These are phyloP conservation scores for Trichoderma parareesei DNA, from an alignment of 495 filamentous ascomycete genomes.

Conservation along the genomic window DNA sequence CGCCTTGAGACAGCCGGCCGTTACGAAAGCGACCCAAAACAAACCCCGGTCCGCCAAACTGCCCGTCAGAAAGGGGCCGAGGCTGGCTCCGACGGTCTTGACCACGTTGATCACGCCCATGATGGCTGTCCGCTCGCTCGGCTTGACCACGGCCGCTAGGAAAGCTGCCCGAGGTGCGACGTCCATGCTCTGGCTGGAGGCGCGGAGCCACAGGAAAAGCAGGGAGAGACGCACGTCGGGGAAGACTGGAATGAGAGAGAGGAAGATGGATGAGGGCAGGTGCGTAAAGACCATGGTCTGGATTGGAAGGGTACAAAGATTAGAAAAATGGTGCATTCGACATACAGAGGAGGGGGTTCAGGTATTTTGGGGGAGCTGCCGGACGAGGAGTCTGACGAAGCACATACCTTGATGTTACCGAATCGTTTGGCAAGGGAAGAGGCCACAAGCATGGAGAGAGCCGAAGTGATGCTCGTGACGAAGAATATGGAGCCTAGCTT, in stretches of 20 bases:
- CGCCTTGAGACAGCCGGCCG: slow-evolving; percentile 57
- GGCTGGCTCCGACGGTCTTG: slow-evolving; percentile 53
- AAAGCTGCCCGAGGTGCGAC: slow-evolving; percentile 74
- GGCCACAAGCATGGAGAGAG: slow-evolving; percentile 60
- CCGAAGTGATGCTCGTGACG: slow-evolving; percentile 55
- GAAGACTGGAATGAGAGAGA: slow-evolving; percentile 60
- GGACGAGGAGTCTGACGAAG: slow-evolving; percentile 63
- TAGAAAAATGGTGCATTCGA: too few species aligned
- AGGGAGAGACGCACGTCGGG: slow-evolving; percentile 45
- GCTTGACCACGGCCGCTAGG: slow-evolving; percentile 60
- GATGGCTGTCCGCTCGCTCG: slow-evolving; percentile 69
- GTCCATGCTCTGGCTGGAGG: slow-evolving; percentile 70
- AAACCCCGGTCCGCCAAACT: slow-evolving; percentile 50
- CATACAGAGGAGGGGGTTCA: slow-evolving; percentile 36
- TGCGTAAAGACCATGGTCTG: slow-evolving; percentile 82
- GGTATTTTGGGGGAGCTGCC: too few species aligned
- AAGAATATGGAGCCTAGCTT: slow-evolving; percentile 64
- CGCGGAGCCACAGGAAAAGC: slow-evolving; percentile 60
- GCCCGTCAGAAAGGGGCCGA: slow-evolving; percentile 63
- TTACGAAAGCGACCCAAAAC: slow-evolving; percentile 65
- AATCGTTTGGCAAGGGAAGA: slow-evolving; percentile 67
- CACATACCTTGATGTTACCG: slow-evolving; percentile 70
- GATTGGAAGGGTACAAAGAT: neutral
- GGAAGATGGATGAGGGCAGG: slow-evolving; percentile 64
- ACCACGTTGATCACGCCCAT: slow-evolving; percentile 65